Evolutionary conservation across 1,139 yeast species (phyloP).

Genomic region (Sugiyamaella castrensis): DNA sequence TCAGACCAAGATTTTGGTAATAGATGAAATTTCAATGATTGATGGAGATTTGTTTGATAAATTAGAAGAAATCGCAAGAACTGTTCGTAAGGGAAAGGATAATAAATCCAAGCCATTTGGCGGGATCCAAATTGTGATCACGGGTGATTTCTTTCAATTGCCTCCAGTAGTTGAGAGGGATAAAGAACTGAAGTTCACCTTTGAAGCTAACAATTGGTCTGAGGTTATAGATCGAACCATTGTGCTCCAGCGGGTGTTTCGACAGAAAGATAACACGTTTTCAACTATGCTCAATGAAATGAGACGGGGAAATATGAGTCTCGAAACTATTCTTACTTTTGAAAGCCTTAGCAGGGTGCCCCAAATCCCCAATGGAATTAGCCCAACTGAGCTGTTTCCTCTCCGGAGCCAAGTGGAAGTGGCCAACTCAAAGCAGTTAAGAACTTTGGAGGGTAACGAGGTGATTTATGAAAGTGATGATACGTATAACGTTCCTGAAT

Average conservation of each 20-base stretch:
- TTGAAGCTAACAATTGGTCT: slow-evolving; percentile 76
- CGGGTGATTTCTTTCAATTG: slow-evolving; percentile 84
- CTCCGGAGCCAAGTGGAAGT: slow-evolving; percentile 79
- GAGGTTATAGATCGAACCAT: slow-evolving; percentile 62
- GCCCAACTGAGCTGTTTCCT: slow-evolving; percentile 83
- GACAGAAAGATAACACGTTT: slow-evolving; percentile 84
- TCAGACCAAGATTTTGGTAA: slow-evolving; percentile 56
- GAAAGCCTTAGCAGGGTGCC: slow-evolving; percentile 50
- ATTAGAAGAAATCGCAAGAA: slow-evolving; percentile 59
- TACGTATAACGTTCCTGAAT: slow-evolving; percentile 50
- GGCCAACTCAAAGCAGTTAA: slow-evolving; percentile 63
- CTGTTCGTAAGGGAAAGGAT: slow-evolving; percentile 33
- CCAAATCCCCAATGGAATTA: slow-evolving; percentile 64
- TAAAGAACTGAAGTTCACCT: slow-evolving; percentile 55
- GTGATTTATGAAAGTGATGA: slow-evolving; percentile 58
- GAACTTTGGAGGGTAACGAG: slow-evolving; percentile 48
- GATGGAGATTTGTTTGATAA: slow-evolving; percentile 68
- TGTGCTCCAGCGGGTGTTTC: slow-evolving; percentile 73
- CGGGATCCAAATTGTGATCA: slow-evolving; percentile 72
- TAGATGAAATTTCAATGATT: slow-evolving; percentile 85
- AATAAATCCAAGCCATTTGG: slow-evolving; percentile 49
- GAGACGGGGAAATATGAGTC: slow-evolving; percentile 67
- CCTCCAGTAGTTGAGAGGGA: slow-evolving; percentile 59
- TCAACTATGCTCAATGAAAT: slow-evolving; percentile 84
- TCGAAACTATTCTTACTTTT: slow-evolving; percentile 55